Conservation (phyloP, 2,329 filamentous ascomycete species). For the Aspergillus sp. region DNA sequence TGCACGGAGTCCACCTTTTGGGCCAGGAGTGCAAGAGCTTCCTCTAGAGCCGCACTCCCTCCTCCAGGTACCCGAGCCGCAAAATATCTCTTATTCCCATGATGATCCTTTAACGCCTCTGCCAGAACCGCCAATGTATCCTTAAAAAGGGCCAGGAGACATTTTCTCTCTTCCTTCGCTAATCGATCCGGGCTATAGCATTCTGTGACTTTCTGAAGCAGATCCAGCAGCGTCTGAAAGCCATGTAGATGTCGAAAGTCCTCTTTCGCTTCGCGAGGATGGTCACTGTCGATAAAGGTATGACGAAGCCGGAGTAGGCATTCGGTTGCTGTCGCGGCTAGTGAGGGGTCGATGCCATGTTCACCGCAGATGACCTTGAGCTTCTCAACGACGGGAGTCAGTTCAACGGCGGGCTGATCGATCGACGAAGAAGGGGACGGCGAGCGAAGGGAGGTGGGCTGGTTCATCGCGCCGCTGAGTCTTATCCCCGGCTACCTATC, state of each 20-base stretch:
- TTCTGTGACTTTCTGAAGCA: constrained; percentile 70
- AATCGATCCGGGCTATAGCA: constrained; percentile 68
- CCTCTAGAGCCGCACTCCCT: constrained; percentile 76
- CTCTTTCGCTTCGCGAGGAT: constrained; percentile 64
- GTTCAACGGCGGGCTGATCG: constrained; percentile 40
- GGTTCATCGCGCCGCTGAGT: constrained; percentile 35
- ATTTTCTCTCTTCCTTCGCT: constrained; percentile 64
- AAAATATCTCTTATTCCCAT: constrained; percentile 88
- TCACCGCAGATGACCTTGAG: constrained; percentile 37
- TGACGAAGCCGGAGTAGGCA: constrained; percentile 68
- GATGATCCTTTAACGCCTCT: constrained; percentile 73
- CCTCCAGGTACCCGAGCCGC: constrained; percentile 71
- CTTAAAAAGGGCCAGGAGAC: constrained; percentile 68
- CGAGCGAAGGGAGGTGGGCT: constrained; percentile 31
- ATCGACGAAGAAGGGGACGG: constrained; percentile 35
- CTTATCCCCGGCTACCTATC: constrained; percentile 36
- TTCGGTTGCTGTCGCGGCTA: constrained; percentile 52
- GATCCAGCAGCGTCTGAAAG: constrained; percentile 71
- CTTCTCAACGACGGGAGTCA: constrained; percentile 41
- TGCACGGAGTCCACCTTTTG: constrained; percentile 52
- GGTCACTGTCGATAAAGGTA: constrained; percentile 56
- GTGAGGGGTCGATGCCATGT: constrained; percentile 32
- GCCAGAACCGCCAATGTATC: constrained; percentile 64
- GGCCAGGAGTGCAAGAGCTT: constrained; percentile 66
- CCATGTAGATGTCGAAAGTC: constrained; percentile 79